Evolutionary conservation across 1,284 basidiomycete genomes (phyloP).

Genomic region (Ceratobasidium sp.): DNA sequence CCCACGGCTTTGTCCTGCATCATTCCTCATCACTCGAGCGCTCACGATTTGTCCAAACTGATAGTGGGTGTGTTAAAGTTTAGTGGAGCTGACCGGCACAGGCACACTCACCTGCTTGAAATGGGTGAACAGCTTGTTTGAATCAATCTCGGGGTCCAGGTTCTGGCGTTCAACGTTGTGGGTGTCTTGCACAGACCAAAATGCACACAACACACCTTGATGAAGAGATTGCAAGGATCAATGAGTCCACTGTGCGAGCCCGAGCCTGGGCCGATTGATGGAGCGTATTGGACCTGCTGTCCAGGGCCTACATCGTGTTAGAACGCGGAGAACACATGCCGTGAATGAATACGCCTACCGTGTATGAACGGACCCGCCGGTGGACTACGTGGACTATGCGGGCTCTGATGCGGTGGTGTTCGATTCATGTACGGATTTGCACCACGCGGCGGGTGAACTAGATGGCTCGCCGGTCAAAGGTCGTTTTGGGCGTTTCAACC

Average conservation of each 20-base stretch:
- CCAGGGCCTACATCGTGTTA: slow-evolving; percentile 60
- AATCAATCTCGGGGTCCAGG: slow-evolving; percentile 83
- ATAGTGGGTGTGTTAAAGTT: slow-evolving; percentile 17
- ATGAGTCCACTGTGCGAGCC: slow-evolving; percentile 83
- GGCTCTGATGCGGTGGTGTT: slow-evolving; percentile 45
- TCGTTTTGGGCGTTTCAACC: background rate
- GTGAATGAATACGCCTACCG: slow-evolving; percentile 53
- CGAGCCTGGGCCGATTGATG: slow-evolving; percentile 72
- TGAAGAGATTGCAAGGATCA: slow-evolving; percentile 91
- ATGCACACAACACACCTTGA: slow-evolving; percentile 63
- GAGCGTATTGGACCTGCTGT: slow-evolving; percentile 86
- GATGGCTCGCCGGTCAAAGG: slow-evolving; percentile 6
- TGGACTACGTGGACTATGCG: slow-evolving; percentile 49
- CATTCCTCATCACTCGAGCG: slow-evolving; percentile 93
- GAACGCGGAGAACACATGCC: background rate
- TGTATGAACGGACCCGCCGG: slow-evolving; percentile 68
- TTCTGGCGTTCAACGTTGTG: slow-evolving; percentile 59
- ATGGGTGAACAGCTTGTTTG: slow-evolving; percentile 78
- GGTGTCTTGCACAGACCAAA: background rate
- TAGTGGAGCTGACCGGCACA: background rate
- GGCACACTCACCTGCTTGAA: slow-evolving; percentile 71
- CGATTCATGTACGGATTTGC: slow-evolving; percentile 31
- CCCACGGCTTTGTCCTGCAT: slow-evolving; percentile 81
- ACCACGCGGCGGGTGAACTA: slow-evolving; percentile 38
- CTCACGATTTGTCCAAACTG: slow-evolving; percentile 88